phyloP scores from a whole-genome alignment of 2,329 filamentous ascomycete genomes.

The Tolypocladium pustulatum region DNA sequence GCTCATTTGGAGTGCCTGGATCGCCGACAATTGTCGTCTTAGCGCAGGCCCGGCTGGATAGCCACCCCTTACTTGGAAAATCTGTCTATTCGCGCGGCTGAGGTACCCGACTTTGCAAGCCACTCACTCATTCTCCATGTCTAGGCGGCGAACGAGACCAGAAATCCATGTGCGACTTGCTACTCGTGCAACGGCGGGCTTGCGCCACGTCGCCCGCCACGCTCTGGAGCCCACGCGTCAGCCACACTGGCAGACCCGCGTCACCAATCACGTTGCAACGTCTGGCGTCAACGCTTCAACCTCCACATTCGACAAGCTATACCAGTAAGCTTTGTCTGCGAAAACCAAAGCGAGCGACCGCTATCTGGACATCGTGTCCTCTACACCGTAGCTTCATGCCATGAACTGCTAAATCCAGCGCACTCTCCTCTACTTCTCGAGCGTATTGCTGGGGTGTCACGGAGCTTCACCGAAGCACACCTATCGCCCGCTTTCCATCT shows the following conservation, averaged over 20 bases:
- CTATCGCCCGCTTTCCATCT: not conserved
- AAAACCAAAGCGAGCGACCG: not conserved
- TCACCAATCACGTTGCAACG: not conserved
- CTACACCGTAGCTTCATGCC: not conserved
- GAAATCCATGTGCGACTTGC: too few relatives aligned
- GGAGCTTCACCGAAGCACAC: not conserved
- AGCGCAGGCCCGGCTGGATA: too few relatives aligned
- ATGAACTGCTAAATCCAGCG: not conserved
- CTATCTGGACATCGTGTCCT: slow-evolving; percentile 15
- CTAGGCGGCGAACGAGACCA: too few relatives aligned
- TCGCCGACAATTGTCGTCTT: too few relatives aligned
- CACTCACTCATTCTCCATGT: too few relatives aligned
- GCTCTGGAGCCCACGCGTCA: not conserved
- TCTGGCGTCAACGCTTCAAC: not conserved
- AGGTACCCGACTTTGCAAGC: too few relatives aligned
- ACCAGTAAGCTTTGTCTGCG: not conserved
- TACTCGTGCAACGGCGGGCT: not conserved
- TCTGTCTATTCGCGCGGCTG: not conserved
- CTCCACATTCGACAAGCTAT: not conserved
- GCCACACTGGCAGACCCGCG: not conserved
- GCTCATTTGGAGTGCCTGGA: too few relatives aligned
- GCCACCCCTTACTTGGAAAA: too few relatives aligned
- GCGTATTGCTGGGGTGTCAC: not conserved
- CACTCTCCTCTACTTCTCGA: not conserved
- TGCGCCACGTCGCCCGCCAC: not conserved